These are phyloP conservation scores for Hebeloma cylindrosporum DNA, from an alignment of 768 basidiomycete genomes.

Conservation along the genomic window DNA sequence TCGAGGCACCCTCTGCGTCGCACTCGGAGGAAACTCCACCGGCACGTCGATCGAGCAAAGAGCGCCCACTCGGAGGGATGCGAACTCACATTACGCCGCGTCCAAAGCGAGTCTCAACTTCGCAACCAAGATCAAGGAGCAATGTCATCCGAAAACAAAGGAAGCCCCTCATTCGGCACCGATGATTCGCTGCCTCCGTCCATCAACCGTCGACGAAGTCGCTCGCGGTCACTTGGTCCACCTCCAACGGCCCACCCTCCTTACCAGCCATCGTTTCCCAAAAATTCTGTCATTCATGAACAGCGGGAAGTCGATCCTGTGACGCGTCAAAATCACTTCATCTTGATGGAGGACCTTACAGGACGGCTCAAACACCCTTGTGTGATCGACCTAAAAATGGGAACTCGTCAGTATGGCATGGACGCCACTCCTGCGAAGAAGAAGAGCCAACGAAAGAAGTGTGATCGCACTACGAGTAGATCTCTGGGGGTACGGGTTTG, in stretches of 20 bases:
- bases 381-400: slow-evolving; percentile 99
- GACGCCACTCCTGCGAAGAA: slow-evolving; percentile 91
- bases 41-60: slow-evolving; percentile 39
- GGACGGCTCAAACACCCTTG: slow-evolving; percentile 89
- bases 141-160: slow-evolving; percentile 5
- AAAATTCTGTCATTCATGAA: slow-evolving; percentile 36
- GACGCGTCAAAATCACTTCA: slow-evolving; percentile 94
- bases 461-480: slow-evolving; percentile 92
- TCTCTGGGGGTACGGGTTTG: slow-evolving; percentile 90
- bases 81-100: slow-evolving; percentile 52
- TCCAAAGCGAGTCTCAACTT: slow-evolving; percentile 62
- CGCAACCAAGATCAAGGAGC: slow-evolving; percentile 35
- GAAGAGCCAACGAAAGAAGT: slow-evolving; percentile 98
- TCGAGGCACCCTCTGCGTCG: slow-evolving; percentile 20
- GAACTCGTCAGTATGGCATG: slow-evolving; percentile 98
- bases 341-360: slow-evolving; percentile 98
- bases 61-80: slow-evolving; percentile 38
- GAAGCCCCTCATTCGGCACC: slow-evolving; percentile 9
- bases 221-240: slow-evolving; percentile 42
- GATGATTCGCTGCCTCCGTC: slow-evolving; percentile 27
- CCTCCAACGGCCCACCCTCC: slow-evolving; percentile 26
- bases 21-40: slow-evolving; percentile 41
- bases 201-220: slow-evolving; percentile 43
- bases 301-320: slow-evolving; percentile 40
- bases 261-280: slow-evolving; percentile 25